A percentile compares a stretch with the other conserved stretches of the same genome.
Conservation (phyloP, 2,329 filamentous ascomycete genomes). For the Eutypa lata region DNA sequence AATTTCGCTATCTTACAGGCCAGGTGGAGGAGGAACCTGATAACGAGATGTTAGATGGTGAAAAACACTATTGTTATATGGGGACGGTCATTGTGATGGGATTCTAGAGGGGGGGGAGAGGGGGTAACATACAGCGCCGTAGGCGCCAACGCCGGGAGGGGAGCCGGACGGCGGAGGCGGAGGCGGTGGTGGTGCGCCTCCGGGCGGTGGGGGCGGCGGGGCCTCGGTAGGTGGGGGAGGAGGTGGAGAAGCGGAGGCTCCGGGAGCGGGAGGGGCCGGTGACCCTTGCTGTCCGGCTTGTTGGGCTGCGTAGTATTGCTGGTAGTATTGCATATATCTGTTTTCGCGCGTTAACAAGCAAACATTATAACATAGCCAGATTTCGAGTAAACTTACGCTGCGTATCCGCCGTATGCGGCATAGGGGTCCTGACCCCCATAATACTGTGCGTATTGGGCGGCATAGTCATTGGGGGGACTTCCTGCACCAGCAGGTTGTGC, state of each 20-base stretch:
- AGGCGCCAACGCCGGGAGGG: slow-evolving; percentile 52
- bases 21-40: slow-evolving; percentile 55
- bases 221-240: slow-evolving; percentile 59
- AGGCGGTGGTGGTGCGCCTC: slow-evolving; percentile 51
- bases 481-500: slow-evolving; percentile 35
- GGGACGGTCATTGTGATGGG: too few relatives aligned
- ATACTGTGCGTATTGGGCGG: slow-evolving; percentile 80
- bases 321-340: slow-evolving; percentile 68
- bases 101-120: too few relatives aligned
- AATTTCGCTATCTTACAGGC: slow-evolving; percentile 34
- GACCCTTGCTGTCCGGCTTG: slow-evolving; percentile 47
- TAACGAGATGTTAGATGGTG: neutral
- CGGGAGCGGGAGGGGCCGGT: slow-evolving; percentile 41
- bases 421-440: slow-evolving; percentile 78
- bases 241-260: slow-evolving; percentile 48
- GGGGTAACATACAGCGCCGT: slow-evolving; percentile 57
- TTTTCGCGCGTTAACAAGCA: slow-evolving; percentile 7
- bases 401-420: slow-evolving; percentile 85
- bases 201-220: slow-evolving; percentile 61
- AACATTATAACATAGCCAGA: neutral
- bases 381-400: slow-evolving; percentile 52
- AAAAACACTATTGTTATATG: too few relatives aligned
- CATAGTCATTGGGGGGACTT: slow-evolving; percentile 59
- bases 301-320: slow-evolving; percentile 62
- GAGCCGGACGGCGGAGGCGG: slow-evolving; percentile 53